Conservation (phyloP, 371 early-diverging fungal species). For the Rhizopus microsporus region DNA sequence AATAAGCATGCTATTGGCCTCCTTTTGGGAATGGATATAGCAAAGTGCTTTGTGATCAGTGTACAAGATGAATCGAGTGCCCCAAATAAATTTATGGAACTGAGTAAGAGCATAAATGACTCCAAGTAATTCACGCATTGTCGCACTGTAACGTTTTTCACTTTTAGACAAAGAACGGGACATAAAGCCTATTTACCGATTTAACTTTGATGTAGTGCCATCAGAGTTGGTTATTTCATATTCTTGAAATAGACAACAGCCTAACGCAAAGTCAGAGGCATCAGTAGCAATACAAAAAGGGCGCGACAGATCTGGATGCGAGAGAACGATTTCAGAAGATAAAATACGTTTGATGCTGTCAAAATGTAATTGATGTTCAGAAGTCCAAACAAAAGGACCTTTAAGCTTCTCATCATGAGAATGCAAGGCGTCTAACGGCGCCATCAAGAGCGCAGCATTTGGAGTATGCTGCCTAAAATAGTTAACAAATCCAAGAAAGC, state of each 20-base stretch:
- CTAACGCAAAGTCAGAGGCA: conserved; percentile 42
- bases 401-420: conserved; percentile 7
- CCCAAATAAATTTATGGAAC: conserved; percentile 38
- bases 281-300: conserved; percentile 43
- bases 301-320: conserved; percentile 26
- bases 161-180: no score
- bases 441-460: conserved; percentile 14
- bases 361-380: conserved; percentile 1
- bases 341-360: conserved; percentile 13
- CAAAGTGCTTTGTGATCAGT: conserved; percentile 25
- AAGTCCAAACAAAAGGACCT: neutral
- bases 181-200: no score
- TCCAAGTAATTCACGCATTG: no score
- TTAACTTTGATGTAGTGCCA: neutral
- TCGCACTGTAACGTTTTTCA: no score
- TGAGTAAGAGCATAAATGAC: conserved; percentile 21
- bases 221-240: conserved; percentile 3
- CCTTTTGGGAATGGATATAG: conserved; percentile 25
- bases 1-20: conserved; percentile 20
- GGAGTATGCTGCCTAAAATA: no score
- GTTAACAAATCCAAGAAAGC: conserved; percentile 23
- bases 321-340: no score
- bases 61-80: conserved; percentile 17
- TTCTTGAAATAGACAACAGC: conserved; percentile 36
- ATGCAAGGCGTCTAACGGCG: conserved; percentile 23